Percentiles rank a stretch among this genome's conserved stretches.
These are phyloP conservation scores for Tolypocladium album DNA, from an alignment of 2,329 filamentous ascomycete genomes.

Conservation along the genomic window DNA sequence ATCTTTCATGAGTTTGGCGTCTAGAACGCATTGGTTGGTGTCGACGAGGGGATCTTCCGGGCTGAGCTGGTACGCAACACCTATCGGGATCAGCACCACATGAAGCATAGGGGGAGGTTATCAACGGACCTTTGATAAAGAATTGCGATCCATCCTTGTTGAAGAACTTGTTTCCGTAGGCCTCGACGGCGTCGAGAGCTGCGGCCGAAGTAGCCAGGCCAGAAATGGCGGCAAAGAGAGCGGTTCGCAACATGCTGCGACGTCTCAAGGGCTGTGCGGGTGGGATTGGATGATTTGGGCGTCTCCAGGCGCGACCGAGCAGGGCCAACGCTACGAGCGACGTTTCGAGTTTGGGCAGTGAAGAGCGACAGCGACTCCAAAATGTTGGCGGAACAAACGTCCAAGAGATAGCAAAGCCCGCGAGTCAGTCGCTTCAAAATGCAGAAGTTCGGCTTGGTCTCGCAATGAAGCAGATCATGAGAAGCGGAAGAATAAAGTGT, in stretches of 20 bases:
- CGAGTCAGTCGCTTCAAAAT: background rate
- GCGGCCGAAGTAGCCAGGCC: constrained; percentile 20
- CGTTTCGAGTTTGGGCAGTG: background rate
- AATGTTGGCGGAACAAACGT: background rate
- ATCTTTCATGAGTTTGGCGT: constrained; percentile 67
- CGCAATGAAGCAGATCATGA: background rate
- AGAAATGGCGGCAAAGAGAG: constrained; percentile 21
- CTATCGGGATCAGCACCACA: constrained; percentile 26
- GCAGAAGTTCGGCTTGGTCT: background rate
- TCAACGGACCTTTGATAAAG: constrained; percentile 61
- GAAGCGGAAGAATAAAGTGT: background rate
- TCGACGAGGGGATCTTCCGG: constrained; percentile 66
- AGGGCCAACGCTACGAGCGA: background rate
- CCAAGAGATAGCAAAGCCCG: background rate
- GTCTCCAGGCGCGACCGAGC: background rate
- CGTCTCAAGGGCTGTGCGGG: background rate
- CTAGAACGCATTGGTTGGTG: constrained; percentile 63
- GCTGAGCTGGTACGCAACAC: constrained; percentile 59
- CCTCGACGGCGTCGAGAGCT: constrained; percentile 37
- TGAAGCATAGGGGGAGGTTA: background rate
- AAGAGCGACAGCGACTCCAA: background rate
- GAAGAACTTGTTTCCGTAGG: constrained; percentile 76
- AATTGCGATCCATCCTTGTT: constrained; percentile 70
- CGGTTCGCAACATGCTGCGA: background rate
- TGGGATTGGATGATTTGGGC: no score